These are phyloP conservation scores for Pascua guehoae DNA, from an alignment of 1,284 basidiomycete genomes.

Conservation along the genomic window DNA sequence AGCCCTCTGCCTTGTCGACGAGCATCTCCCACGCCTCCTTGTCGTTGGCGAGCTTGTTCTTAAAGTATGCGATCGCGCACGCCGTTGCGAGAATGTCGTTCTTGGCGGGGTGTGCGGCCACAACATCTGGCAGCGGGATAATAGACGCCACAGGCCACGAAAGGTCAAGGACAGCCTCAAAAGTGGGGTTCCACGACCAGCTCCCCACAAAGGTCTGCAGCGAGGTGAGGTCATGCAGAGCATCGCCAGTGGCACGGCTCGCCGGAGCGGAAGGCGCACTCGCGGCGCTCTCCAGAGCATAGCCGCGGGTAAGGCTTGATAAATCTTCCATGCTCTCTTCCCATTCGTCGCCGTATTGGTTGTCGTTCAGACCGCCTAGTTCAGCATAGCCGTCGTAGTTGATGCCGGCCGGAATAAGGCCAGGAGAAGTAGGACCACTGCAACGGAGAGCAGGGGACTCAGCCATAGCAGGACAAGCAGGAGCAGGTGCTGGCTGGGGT, in stretches of 20 bases:
- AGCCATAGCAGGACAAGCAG: too few species aligned
- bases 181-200: conserved; percentile 11
- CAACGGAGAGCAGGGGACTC: too few species aligned
- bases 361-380: too few species aligned
- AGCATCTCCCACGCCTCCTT: conserved; percentile 17
- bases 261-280: too few species aligned
- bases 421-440: too few species aligned
- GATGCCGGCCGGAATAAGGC: too few species aligned
- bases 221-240: background rate
- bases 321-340: too few species aligned
- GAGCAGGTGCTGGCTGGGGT: too few species aligned
- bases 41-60: conserved; percentile 6
- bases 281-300: too few species aligned
- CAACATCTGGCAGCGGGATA: background rate
- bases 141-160: background rate
- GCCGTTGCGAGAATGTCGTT: conserved; percentile 10
- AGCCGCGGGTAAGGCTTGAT: too few species aligned
- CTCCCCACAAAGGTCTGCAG: conserved; percentile 14
- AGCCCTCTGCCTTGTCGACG: conserved; percentile 17
- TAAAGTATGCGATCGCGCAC: conserved; percentile 10
- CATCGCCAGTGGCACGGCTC: background rate
- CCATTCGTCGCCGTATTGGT: too few species aligned
- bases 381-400: too few species aligned
- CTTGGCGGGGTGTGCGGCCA: background rate
- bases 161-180: conserved; percentile 1